Percentiles rank a stretch among this genome's conserved stretches.
phyloP scores from a whole-genome alignment of 805 yeast genomes.

The Metschnikowia peoriensis region DNA sequence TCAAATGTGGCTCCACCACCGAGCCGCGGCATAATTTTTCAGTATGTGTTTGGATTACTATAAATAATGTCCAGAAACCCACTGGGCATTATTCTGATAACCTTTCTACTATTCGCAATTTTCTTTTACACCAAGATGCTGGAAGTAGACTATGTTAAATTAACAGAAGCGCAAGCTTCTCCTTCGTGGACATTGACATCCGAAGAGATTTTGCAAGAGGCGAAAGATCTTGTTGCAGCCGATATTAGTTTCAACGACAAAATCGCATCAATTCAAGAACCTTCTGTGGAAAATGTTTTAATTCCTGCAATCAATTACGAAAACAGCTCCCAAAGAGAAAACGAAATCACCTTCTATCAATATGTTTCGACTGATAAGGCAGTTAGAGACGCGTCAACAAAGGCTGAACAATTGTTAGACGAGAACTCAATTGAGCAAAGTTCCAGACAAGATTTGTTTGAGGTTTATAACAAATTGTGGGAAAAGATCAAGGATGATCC shows the following conservation, averaged over 20 bases:
- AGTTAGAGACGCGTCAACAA: conserved; percentile 68
- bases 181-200: conserved; percentile 65
- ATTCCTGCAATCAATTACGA: conserved; percentile 51
- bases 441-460: conserved; percentile 63
- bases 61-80: neutral
- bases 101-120: neutral
- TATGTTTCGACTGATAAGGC: conserved; percentile 64
- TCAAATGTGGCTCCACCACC: neutral
- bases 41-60: neutral
- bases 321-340: conserved; percentile 46
- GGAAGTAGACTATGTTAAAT: conserved; percentile 3
- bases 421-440: conserved; percentile 62
- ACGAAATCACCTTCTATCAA: conserved; percentile 65
- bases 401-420: conserved; percentile 57
- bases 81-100: neutral
- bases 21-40: conserved; percentile 1
- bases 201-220: conserved; percentile 41
- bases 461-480: conserved; percentile 54
- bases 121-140: conserved; percentile 2
- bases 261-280: conserved; percentile 48
- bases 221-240: conserved; percentile 39
- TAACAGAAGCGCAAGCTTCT: conserved; percentile 7
- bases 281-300: conserved; percentile 58
- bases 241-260: conserved; percentile 51
- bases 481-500: conserved; percentile 25